phyloP scores from a whole-genome alignment of 75 land plant genomes.

The Sequoiadendron giganteum region DNA sequence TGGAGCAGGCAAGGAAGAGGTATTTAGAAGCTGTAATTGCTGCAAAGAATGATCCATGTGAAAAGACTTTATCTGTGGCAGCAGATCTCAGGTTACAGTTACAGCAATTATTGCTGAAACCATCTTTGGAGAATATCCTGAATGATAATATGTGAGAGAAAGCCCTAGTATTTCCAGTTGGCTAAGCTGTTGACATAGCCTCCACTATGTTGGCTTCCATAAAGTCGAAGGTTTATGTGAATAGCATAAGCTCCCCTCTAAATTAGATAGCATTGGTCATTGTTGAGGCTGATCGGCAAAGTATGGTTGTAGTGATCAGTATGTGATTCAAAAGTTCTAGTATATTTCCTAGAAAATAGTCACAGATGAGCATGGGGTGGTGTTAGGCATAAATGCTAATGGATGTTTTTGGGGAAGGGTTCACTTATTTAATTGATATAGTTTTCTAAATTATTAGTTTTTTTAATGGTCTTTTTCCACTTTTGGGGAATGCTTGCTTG shows the following conservation, averaged over 20 bases:
- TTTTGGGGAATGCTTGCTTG: background rate
- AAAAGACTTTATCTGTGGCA: constrained; percentile 2
- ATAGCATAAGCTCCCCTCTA: background rate
- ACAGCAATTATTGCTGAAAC: background rate
- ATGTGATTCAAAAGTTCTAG: background rate
- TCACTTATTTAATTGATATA: background rate
- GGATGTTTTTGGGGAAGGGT: background rate
- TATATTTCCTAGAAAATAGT: background rate
- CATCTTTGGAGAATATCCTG: constrained; percentile 4
- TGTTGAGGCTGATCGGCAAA: background rate
- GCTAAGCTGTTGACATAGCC: background rate
- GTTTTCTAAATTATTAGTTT: background rate
- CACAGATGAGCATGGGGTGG: background rate
- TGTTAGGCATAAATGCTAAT: background rate
- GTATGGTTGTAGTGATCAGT: background rate
- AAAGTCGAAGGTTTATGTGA: too few species aligned
- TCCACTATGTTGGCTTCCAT: background rate
- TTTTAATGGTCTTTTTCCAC: background rate
- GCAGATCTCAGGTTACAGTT: constrained; percentile 2
- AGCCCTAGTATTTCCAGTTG: background rate
- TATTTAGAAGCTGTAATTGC: constrained; percentile 9
- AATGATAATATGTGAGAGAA: background rate
- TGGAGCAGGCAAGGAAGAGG: constrained; percentile 4
- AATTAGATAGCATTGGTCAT: background rate
- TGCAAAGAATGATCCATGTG: constrained; percentile 9